Conservation (phyloP, 768 basidiomycete genomes). For the Pisolithus sp. region DNA sequence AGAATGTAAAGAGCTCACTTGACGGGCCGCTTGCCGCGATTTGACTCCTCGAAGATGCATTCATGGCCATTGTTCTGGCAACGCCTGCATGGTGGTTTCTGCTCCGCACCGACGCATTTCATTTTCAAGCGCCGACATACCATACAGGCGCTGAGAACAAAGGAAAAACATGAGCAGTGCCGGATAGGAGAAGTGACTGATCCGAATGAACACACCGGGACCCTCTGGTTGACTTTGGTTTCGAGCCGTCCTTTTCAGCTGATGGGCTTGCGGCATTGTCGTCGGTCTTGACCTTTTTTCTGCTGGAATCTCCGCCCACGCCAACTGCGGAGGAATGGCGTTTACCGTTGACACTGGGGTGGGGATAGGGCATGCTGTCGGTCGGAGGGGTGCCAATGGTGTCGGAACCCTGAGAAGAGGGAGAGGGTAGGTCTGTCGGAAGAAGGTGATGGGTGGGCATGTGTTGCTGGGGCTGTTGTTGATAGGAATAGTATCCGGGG, state of each 20-base stretch:
- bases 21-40: constrained; percentile 84
- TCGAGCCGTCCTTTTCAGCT: constrained; percentile 57
- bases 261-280: constrained; percentile 43
- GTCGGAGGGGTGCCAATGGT: constrained; percentile 67
- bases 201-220: constrained; percentile 50
- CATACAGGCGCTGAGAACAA: constrained; percentile 66
- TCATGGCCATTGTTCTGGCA: constrained; percentile 76
- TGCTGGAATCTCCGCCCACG: constrained; percentile 30
- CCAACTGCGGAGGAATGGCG: constrained; percentile 51
- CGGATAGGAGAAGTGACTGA: not conserved
- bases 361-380: constrained; percentile 48
- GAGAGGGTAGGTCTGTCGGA: constrained; percentile 61
- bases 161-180: constrained; percentile 8
- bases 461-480: constrained; percentile 32
- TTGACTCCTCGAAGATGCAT: constrained; percentile 95
- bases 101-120: constrained; percentile 89
- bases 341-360: constrained; percentile 57
- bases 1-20: constrained; percentile 44
- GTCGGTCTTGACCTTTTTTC: constrained; percentile 60
- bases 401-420: constrained; percentile 76
- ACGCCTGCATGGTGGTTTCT: constrained; percentile 88
- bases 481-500: constrained; percentile 54
- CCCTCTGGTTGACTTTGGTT: constrained; percentile 83
- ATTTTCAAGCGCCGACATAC: constrained; percentile 89
- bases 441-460: constrained; percentile 51